These are phyloP conservation scores for Limnanthes douglasii DNA, from an alignment of 345 rosid genomes.

Conservation along the genomic window DNA sequence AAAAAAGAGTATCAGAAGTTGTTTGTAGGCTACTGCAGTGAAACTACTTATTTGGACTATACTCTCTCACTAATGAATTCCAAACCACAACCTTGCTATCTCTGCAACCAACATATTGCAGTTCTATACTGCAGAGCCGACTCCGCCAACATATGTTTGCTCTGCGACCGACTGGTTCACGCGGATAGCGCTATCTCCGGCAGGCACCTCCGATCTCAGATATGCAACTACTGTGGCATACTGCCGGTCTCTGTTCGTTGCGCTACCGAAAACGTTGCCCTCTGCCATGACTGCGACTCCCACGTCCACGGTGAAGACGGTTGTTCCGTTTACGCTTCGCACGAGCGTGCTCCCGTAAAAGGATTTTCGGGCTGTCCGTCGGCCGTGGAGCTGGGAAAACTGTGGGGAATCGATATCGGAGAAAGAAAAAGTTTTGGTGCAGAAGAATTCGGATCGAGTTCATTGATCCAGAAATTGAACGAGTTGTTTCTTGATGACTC, in stretches of 20 bases:
- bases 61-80: too few relatives aligned
- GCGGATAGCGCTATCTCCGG: slow-evolving; percentile 62
- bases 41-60: too few relatives aligned
- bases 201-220: slow-evolving; percentile 86
- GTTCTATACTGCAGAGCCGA: slow-evolving; percentile 78
- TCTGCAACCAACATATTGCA: slow-evolving; percentile 55
- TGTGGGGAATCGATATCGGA: slow-evolving; percentile 45
- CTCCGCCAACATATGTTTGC: slow-evolving; percentile 72
- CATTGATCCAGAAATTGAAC: too few relatives aligned
- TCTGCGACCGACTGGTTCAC: slow-evolving; percentile 88
- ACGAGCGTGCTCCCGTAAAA: slow-evolving; percentile 40
- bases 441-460: too few relatives aligned
- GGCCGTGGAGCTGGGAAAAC: slow-evolving; percentile 35
- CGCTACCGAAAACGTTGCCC: slow-evolving; percentile 37
- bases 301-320: slow-evolving; percentile 61
- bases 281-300: slow-evolving; percentile 62
- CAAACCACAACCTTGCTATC: slow-evolving; percentile 80
- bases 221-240: slow-evolving; percentile 58
- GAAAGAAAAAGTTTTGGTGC: too few relatives aligned
- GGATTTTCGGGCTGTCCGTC: slow-evolving; percentile 67
- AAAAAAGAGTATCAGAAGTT: too few relatives aligned
- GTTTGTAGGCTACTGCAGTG: too few relatives aligned
- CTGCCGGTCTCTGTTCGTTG: slow-evolving; percentile 60
- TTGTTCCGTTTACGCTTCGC: slow-evolving; percentile 50
- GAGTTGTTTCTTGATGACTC: slow-evolving; percentile 29